phyloP scores from a whole-genome alignment of 139 green algal species.

The Tetradesmus obliquus region DNA sequence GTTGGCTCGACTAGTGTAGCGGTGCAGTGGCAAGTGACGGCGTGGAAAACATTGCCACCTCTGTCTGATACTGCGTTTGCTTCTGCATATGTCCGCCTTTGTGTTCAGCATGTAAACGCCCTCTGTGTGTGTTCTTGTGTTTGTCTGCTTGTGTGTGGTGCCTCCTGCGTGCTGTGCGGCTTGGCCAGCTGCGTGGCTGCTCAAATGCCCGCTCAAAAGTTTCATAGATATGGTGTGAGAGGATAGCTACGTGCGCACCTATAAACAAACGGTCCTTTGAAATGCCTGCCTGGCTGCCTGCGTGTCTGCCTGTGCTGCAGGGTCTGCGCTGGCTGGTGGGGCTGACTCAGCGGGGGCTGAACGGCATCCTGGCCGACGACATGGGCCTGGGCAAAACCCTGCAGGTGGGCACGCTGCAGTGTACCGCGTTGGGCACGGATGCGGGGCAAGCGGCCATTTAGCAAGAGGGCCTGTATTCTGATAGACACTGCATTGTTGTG shows the following conservation, averaged over 20 bases:
- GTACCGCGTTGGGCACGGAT: neutral
- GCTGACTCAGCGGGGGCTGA: constrained; percentile 89
- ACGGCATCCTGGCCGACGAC: constrained; percentile 96
- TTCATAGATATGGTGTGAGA: no score
- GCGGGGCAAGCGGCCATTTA: neutral
- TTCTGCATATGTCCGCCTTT: no score
- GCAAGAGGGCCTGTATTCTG: neutral
- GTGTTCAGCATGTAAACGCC: no score
- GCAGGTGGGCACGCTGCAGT: constrained; percentile 66
- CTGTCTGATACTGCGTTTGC: no score
- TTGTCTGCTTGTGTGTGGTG: neutral
- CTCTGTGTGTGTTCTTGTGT: neutral
- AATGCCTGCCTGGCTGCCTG: neutral
- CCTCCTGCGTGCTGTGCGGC: neutral
- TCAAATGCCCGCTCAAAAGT: no score
- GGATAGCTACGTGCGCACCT: neutral
- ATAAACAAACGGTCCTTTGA: neutral
- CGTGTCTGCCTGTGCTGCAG: neutral
- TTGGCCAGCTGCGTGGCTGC: no score
- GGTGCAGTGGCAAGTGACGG: neutral
- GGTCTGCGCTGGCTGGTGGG: constrained; percentile 90
- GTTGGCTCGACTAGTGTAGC: no score
- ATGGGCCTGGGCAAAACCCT: constrained; percentile 98
- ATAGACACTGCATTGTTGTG: neutral
- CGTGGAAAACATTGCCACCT: no score